These are phyloP conservation scores for Porcisia hertigi DNA, from an alignment of 208 protist species.

Conservation along the genomic window DNA sequence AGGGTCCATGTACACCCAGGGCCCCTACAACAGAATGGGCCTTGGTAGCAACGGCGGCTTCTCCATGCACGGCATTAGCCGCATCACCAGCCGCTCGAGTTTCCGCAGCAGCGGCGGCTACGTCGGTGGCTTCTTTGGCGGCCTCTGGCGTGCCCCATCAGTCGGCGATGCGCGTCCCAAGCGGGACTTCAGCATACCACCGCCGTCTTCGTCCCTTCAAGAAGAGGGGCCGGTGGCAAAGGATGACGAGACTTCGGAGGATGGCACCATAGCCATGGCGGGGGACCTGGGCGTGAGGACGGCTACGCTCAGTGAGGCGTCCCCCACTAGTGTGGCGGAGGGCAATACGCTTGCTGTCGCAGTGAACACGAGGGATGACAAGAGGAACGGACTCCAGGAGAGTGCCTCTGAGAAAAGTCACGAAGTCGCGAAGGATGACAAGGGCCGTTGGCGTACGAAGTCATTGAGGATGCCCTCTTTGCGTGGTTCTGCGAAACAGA, in stretches of 20 bases:
- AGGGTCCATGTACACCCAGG: neutral
- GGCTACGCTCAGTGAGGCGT: neutral
- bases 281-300: conserved; percentile 1
- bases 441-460: neutral
- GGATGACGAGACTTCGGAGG: conserved; percentile 16
- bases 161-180: conserved; percentile 18
- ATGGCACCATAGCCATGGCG: neutral
- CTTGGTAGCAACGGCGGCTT: conserved; percentile 20
- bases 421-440: conserved; percentile 3
- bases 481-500: conserved; percentile 40
- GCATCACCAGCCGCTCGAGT: conserved; percentile 17
- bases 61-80: conserved; percentile 43
- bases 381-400: conserved; percentile 1
- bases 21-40: conserved; percentile 14
- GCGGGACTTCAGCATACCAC: conserved; percentile 35
- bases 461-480: conserved; percentile 25
- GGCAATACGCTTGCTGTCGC: conserved; percentile 8
- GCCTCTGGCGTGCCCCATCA: conserved; percentile 38
- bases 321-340: neutral
- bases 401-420: conserved; percentile 11
- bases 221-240: conserved; percentile 11
- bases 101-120: conserved; percentile 34
- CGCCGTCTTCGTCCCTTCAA: conserved; percentile 24
- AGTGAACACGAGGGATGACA: conserved; percentile 8
- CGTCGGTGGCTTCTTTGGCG: conserved; percentile 36